phyloP scores from a whole-genome alignment of 768 basidiomycete species.

The Hygrocybe coccinea region DNA sequence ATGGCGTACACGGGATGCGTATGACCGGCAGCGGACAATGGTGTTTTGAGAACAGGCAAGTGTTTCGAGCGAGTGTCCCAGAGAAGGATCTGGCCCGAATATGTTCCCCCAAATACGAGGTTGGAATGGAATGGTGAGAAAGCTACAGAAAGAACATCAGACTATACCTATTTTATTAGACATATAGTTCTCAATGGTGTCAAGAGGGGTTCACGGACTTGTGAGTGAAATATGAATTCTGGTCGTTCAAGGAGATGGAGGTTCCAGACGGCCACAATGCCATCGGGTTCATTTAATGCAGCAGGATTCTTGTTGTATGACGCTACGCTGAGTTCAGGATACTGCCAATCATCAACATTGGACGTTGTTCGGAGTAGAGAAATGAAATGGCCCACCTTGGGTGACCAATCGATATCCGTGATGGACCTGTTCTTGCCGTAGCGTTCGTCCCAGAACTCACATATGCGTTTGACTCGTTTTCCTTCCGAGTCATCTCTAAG shows the following conservation, averaged over 20 bases:
- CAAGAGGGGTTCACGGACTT: slow-evolving; percentile 49
- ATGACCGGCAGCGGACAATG: slow-evolving; percentile 91
- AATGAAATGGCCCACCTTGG: slow-evolving; percentile 64
- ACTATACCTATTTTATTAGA: slow-evolving; percentile 47
- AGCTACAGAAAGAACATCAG: slow-evolving; percentile 92
- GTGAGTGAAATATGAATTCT: slow-evolving; percentile 97
- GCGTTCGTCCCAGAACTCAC: slow-evolving; percentile 87
- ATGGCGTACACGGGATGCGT: slow-evolving; percentile 99
- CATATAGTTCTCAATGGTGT: neutral
- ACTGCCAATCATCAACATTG: slow-evolving; percentile 44
- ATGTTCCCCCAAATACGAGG: slow-evolving; percentile 96
- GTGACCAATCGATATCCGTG: slow-evolving; percentile 97
- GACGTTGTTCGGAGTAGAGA: neutral
- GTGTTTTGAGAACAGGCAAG: slow-evolving; percentile 93
- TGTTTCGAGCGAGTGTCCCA: slow-evolving; percentile 99
- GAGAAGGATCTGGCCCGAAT: slow-evolving; percentile 94
- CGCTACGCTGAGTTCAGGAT: slow-evolving; percentile 90
- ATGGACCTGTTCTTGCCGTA: slow-evolving; percentile 92
- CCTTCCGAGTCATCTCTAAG: slow-evolving; percentile 86
- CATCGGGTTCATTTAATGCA: slow-evolving; percentile 92
- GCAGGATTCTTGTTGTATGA: slow-evolving; percentile 97
- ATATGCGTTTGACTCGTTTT: slow-evolving; percentile 85
- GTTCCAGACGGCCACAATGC: slow-evolving; percentile 97
- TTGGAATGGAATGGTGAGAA: slow-evolving; percentile 99
- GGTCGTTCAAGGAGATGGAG: slow-evolving; percentile 90